These are phyloP conservation scores for Cladosporium phlei DNA, from an alignment of 2,329 filamentous ascomycete genomes.

Conservation along the genomic window DNA sequence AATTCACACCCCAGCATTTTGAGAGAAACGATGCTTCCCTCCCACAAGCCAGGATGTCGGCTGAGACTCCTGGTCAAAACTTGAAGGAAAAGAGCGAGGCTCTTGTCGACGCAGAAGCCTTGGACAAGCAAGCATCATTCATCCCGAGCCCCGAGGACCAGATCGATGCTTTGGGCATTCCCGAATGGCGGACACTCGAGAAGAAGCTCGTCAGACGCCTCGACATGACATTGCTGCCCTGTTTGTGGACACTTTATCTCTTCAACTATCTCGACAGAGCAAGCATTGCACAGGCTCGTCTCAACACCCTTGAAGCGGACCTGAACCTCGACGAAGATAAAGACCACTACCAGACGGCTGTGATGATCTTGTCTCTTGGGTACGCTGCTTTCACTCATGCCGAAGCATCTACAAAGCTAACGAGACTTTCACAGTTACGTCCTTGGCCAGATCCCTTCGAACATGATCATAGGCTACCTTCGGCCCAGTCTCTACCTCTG, in stretches of 20 bases:
- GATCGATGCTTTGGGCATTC: constrained; percentile 18
- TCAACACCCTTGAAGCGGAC: constrained; percentile 48
- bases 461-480: constrained; percentile 45
- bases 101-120: constrained; percentile 1
- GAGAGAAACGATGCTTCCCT: background rate
- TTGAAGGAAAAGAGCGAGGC: constrained; percentile 6
- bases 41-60: background rate
- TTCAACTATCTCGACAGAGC: constrained; percentile 27
- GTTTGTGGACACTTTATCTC: constrained; percentile 26
- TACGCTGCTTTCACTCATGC: background rate
- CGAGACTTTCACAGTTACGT: constrained; percentile 32
- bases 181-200: constrained; percentile 15
- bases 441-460: constrained; percentile 38
- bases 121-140: constrained; percentile 6
- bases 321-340: constrained; percentile 44
- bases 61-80: constrained; percentile 1
- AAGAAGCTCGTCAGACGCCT: constrained; percentile 22
- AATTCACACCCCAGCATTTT: background rate
- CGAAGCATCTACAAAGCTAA: background rate
- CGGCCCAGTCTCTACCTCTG: constrained; percentile 42
- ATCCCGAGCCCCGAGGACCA: constrained; percentile 29
- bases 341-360: constrained; percentile 54
- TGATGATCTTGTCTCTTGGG: constrained; percentile 37
- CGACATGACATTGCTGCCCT: constrained; percentile 11
- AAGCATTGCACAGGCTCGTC: constrained; percentile 4